Conservation (phyloP, 2,329 filamentous ascomycete genomes). For the Chaetomium globosum region DNA sequence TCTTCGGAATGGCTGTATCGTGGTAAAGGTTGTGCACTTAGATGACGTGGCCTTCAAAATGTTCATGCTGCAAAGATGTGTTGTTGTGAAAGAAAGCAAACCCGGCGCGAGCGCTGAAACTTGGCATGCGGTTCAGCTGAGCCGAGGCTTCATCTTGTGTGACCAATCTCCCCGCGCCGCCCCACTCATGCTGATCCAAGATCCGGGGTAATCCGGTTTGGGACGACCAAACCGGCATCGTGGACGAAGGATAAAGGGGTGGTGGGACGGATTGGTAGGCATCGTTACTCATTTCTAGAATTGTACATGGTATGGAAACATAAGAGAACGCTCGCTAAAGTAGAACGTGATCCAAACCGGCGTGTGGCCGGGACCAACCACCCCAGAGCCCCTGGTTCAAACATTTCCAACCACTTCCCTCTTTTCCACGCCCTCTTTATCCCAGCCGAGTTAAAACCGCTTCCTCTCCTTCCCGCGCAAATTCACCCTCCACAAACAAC, state of each 20-base stretch:
- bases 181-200: constrained; percentile 22
- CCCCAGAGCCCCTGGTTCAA: background rate
- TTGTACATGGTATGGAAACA: constrained; percentile 10
- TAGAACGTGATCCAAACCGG: background rate
- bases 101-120: background rate
- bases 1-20: background rate
- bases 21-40: background rate
- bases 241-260: background rate
- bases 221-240: background rate
- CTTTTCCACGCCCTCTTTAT: background rate
- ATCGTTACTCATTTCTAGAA: background rate
- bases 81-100: background rate
- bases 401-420: constrained; percentile 1
- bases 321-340: constrained; percentile 4
- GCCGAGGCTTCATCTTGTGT: constrained; percentile 20
- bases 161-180: constrained; percentile 10
- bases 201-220: constrained; percentile 3
- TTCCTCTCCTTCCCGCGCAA: constrained; percentile 57
- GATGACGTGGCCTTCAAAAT: background rate
- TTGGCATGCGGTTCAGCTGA: constrained; percentile 17
- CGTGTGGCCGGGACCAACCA: background rate
- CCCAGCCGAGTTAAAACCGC: constrained; percentile 42
- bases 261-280: background rate
- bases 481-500: constrained; percentile 72
- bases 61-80: background rate